A percentile compares a stretch with the other conserved stretches of the same genome.
Evolutionary conservation across 2,329 filamentous ascomycete genomes (phyloP).

Genomic region (Colletotrichum destructivum): DNA sequence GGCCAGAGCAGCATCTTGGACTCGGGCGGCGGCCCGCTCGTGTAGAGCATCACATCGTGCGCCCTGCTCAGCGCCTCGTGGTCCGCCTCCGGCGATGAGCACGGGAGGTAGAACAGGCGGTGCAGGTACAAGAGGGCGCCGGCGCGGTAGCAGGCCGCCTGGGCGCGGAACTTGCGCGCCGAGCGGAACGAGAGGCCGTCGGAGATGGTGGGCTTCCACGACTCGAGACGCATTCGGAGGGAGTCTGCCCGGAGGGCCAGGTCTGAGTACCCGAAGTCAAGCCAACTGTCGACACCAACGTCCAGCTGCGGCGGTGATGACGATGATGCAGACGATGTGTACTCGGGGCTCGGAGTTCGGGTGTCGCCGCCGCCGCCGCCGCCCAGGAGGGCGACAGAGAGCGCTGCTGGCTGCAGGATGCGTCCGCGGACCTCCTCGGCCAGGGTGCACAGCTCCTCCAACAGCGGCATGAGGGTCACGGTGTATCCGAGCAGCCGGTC

Average conservation of each 20-base stretch:
- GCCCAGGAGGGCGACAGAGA: not conserved
- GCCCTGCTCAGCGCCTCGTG: slow-evolving; percentile 46
- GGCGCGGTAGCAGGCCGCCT: slow-evolving; percentile 48
- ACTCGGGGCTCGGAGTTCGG: not conserved
- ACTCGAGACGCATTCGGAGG: slow-evolving; percentile 42
- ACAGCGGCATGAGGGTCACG: slow-evolving; percentile 49
- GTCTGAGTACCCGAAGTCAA: slow-evolving; percentile 4
- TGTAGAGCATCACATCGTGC: slow-evolving; percentile 50
- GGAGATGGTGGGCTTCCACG: slow-evolving; percentile 47
- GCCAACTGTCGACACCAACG: slow-evolving; percentile 12
- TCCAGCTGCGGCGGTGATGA: too few relatives aligned
- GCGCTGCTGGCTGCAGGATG: not conserved
- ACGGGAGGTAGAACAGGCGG: slow-evolving; percentile 47
- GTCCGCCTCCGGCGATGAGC: slow-evolving; percentile 45
- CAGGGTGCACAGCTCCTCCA: slow-evolving; percentile 48
- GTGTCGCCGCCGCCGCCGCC: not conserved
- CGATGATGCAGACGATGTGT: not conserved
- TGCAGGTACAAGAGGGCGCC: slow-evolving; percentile 49
- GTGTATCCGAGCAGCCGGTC: slow-evolving; percentile 53
- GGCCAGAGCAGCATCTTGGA: slow-evolving; percentile 51
- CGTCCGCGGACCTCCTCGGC: slow-evolving; percentile 48
- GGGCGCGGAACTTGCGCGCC: slow-evolving; percentile 48
- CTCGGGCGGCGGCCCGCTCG: slow-evolving; percentile 45
- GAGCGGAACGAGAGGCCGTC: slow-evolving; percentile 45
- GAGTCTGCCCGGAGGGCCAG: slow-evolving; percentile 42